These are phyloP conservation scores for Phytophthora cactorum DNA, from an alignment of 352 stramenopile species.

Conservation along the genomic window DNA sequence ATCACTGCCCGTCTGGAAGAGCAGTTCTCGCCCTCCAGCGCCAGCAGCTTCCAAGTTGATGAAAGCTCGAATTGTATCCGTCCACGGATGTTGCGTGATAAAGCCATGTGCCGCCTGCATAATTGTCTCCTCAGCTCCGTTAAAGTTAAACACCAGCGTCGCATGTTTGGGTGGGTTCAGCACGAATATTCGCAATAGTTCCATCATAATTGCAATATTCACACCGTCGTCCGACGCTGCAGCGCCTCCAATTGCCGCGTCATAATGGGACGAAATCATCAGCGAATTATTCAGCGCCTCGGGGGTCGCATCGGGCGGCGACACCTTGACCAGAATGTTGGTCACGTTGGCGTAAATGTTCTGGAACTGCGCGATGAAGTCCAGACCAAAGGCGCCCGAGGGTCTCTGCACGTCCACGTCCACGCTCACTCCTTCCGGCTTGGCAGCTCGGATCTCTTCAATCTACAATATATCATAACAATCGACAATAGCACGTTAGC, in stretches of 20 bases:
- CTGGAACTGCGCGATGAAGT: conserved; percentile 84
- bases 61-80: conserved; percentile 68
- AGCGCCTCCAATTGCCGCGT: conserved; percentile 72
- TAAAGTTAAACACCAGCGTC: conserved; percentile 84
- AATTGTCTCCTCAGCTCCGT: conserved; percentile 82
- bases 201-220: conserved; percentile 85
- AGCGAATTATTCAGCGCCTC: conserved; percentile 57
- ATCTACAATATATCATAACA: conserved; percentile 45
- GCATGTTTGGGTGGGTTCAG: conserved; percentile 49
- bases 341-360: conserved; percentile 89
- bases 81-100: conserved; percentile 84
- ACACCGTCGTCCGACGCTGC: conserved; percentile 81
- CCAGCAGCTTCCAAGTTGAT: conserved; percentile 82
- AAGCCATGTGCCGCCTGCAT: conserved; percentile 82
- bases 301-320: conserved; percentile 27
- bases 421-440: conserved; percentile 42
- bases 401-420: conserved; percentile 74
- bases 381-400: conserved; percentile 73
- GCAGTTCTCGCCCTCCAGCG: conserved; percentile 70
- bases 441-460: conserved; percentile 50
- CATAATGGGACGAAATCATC: conserved; percentile 84
- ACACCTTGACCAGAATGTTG: conserved; percentile 78
- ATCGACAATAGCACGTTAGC: conserved; percentile 17
- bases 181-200: conserved; percentile 59
- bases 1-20: conserved; percentile 84